Base-by-base conservation (phyloP, 2,329 filamentous ascomycete genomes). In the Colletotrichum horii region DNA sequence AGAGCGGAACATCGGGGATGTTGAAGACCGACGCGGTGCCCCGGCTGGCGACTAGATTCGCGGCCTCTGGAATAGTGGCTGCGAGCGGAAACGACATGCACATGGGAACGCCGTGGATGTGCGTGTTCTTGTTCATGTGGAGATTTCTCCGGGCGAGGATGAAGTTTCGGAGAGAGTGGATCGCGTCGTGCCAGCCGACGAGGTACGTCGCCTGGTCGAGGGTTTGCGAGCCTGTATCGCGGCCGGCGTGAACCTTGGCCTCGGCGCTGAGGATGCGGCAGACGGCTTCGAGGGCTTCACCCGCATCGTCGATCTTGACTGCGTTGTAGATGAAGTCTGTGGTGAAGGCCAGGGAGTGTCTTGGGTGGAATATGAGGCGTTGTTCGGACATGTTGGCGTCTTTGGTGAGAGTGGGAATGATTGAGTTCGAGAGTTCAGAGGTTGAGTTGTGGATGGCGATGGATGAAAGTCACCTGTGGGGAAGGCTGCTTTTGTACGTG, bases 131-230 rank as follows among this genome's bases (percentile, higher is more conserved):
- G 3, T 32, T 2, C 34, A 36, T 22, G 38, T 19, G 28, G 34
- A 62, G 6, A 8, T 58, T 26, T 52, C 36, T 30, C 28, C 12
- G 56, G 56, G 14, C 26, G 55, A 43, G 16, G n/a, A 58, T 43
- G 15, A 70, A 16, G n/a, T 52, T 28, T 6, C 56, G 56, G 38
- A 70, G 26, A 22, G 67, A 34, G 26, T 70, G 67, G n/a, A 70
- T 38, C 14, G 67, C 67, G 15, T 70, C 67, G 55, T 70, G 67
- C 67, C 67, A 70, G 36, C 67, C 67, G 15, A 70, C 67, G n/a
- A 62, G 55, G 56, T 70, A 70, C 24, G 24, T 19, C 5, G 32
- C 26, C 36, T 70, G 36, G 1, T 70, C 67, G 43, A 52, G 48
- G 2, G 30, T 16, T 19, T 9, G 19, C 4, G 67, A 38, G 36